phyloP scores from a whole-genome alignment of 208 protist species.

The Jaenimonas drosophilae region DNA sequence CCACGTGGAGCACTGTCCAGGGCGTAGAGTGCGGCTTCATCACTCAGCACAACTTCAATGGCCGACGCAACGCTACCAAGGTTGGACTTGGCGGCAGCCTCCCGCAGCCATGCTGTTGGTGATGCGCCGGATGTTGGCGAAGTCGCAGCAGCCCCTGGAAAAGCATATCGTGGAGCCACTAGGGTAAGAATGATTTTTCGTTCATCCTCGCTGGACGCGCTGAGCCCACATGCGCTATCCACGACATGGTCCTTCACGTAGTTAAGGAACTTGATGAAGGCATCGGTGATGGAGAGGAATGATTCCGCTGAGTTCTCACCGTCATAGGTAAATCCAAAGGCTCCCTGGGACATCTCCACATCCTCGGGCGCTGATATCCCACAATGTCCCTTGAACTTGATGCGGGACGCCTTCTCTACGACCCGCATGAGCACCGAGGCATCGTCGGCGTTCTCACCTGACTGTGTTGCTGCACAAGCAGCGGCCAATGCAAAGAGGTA shows the following conservation, averaged over 20 bases:
- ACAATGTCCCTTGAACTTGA: constrained; percentile 54
- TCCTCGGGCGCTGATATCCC: constrained; percentile 13
- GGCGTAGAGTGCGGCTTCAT: constrained; percentile 54
- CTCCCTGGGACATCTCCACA: constrained; percentile 7
- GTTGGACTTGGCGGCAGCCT: constrained; percentile 57
- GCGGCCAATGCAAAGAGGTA: constrained; percentile 71
- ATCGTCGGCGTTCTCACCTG: constrained; percentile 10
- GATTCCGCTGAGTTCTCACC: constrained; percentile 13
- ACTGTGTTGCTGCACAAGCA: constrained; percentile 24
- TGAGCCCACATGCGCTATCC: constrained; percentile 63
- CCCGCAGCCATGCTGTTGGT: constrained; percentile 44
- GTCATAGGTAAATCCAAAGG: constrained; percentile 41
- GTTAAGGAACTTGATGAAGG: constrained; percentile 77
- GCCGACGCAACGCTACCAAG: constrained; percentile 32
- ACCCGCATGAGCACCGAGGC: constrained; percentile 6
- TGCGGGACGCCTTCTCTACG: constrained; percentile 28
- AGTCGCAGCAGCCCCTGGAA: constrained; percentile 14
- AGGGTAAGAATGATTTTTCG: constrained; percentile 55
- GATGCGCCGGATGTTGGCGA: constrained; percentile 2
- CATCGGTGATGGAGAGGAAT: constrained; percentile 55
- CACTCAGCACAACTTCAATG: constrained; percentile 53
- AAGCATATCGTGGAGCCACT: constrained; percentile 67
- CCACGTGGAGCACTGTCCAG: constrained; percentile 27
- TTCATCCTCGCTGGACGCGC: constrained; percentile 2
- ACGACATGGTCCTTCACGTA: constrained; percentile 74